phyloP scores from a whole-genome alignment of 2,329 filamentous ascomycete species.

The Fonsecaea pedrosoi region DNA sequence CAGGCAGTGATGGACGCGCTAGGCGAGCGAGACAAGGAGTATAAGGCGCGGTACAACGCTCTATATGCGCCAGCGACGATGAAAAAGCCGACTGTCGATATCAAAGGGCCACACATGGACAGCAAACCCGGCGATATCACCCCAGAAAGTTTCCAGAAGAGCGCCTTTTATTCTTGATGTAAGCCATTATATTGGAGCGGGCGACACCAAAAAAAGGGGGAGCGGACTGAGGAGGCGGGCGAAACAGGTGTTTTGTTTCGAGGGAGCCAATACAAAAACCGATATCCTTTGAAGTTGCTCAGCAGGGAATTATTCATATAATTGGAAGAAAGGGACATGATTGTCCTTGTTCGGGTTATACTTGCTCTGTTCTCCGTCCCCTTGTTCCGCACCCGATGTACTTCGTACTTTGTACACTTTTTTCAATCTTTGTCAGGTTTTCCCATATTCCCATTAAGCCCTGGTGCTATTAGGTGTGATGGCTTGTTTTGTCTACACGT shows the following conservation, averaged over 20 bases:
- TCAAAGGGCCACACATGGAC: slow-evolving; percentile 56
- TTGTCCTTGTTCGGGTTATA: neutral
- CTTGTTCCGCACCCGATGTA: too few relatives aligned
- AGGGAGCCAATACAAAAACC: neutral
- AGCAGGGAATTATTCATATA: slow-evolving; percentile 4
- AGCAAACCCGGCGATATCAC: slow-evolving; percentile 69
- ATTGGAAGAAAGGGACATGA: neutral
- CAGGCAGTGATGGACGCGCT: slow-evolving; percentile 4
- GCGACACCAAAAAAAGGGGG: neutral
- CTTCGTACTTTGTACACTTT: too few relatives aligned
- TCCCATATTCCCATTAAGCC: too few relatives aligned
- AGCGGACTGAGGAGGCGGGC: neutral
- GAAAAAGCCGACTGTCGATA: slow-evolving; percentile 10
- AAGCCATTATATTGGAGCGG: neutral
- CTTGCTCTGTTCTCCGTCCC: neutral
- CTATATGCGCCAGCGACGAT: neutral
- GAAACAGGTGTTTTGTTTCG: neutral
- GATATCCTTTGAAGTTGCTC: neutral
- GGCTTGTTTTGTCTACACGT: too few relatives aligned
- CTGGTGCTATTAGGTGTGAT: too few relatives aligned
- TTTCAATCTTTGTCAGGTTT: too few relatives aligned
- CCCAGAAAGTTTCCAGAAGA: slow-evolving; percentile 74
- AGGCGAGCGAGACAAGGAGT: slow-evolving; percentile 23
- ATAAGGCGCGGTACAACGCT: neutral
- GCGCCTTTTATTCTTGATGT: slow-evolving; percentile 68